Evolutionary conservation across 352 stramenopile species (phyloP), one percentile per base, ranked within the genome.

Genomic region (Phytopythium ostracodes): DNA sequence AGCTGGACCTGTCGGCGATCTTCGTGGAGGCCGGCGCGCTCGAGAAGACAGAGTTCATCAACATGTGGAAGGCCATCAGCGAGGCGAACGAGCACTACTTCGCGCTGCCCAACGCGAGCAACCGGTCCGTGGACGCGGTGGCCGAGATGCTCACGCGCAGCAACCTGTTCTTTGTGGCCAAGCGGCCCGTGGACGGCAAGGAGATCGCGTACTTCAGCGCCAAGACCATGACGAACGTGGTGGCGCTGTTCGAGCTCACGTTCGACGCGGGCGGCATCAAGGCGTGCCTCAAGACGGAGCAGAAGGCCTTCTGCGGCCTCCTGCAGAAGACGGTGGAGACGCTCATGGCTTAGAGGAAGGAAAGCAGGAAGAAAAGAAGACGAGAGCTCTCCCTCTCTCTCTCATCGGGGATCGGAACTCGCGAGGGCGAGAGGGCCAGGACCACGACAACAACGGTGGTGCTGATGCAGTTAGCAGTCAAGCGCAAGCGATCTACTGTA

Each of bases 161-260:
- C 66, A 97, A 98, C 67, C 82, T 98, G 27, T 97, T 98, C 66
- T 98, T 97, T 70, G 94, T 99, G 50, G 96, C 96, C 29, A 96
- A 97, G 72, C 89, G 94, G 38, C 82, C 88, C 14, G 88, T 98
- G 11, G 92, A 97, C 62, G 92, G 88, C 62, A 97, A 98, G 75
- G 92, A 98, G 66, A 96, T 98, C 53, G 92, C 95, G 20, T 99
- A 99, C 69, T 98, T 98, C 70, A 97, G 81, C n/a, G 79, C 96
- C 75, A 95, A 96, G 67, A 98, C 90, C 56, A 88, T 96, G 64
- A 98, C 91, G 24, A 94, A 94, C 40, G 87, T 97, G 60, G 77
- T 92, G 22, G 96, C 96, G 60, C 81, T 98, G 15, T 91, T 97
- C 33, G 96, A 99, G 71, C 84, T 98, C 59, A 98, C 95, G 52